A percentile compares a stretch with the other conserved stretches of the same genome.
phyloP scores from a whole-genome alignment of 345 rosid genomes.

The Trapa incisa region DNA sequence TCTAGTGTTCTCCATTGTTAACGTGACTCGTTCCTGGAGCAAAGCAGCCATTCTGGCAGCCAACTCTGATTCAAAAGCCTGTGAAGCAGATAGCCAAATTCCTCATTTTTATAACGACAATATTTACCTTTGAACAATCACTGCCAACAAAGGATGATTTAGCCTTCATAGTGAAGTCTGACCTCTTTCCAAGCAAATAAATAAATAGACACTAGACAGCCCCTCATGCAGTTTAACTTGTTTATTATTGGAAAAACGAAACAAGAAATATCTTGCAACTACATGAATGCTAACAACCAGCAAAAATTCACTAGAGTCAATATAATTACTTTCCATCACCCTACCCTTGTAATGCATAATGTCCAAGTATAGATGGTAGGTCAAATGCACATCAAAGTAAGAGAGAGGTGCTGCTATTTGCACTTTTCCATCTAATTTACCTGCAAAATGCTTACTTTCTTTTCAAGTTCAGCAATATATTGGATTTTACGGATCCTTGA shows the following conservation, averaged over 20 bases:
- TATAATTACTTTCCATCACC: not conserved
- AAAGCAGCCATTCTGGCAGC: slow-evolving; percentile 37
- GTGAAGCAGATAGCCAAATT: slow-evolving; percentile 5
- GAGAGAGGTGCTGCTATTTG: not conserved
- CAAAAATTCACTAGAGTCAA: not conserved
- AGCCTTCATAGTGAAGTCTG: not conserved
- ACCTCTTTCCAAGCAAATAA: too few relatives aligned
- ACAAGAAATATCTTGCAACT: not conserved
- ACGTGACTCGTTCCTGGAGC: slow-evolving; percentile 47
- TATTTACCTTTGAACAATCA: not conserved
- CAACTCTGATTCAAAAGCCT: slow-evolving; percentile 54
- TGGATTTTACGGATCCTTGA: slow-evolving; percentile 77
- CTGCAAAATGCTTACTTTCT: slow-evolving; percentile 48
- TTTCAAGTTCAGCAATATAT: slow-evolving; percentile 74
- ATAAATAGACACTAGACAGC: too few relatives aligned
- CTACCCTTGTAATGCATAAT: not conserved
- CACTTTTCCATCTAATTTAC: slow-evolving; percentile 17
- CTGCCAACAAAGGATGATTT: not conserved
- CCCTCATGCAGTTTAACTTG: not conserved
- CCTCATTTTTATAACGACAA: not conserved
- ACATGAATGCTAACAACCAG: not conserved
- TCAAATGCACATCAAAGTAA: not conserved
- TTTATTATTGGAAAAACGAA: not conserved
- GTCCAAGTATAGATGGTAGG: not conserved
- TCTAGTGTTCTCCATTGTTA: slow-evolving; percentile 47